Conservation (phyloP, 768 basidiomycete genomes). For the Macrolepiota albuminosa region DNA sequence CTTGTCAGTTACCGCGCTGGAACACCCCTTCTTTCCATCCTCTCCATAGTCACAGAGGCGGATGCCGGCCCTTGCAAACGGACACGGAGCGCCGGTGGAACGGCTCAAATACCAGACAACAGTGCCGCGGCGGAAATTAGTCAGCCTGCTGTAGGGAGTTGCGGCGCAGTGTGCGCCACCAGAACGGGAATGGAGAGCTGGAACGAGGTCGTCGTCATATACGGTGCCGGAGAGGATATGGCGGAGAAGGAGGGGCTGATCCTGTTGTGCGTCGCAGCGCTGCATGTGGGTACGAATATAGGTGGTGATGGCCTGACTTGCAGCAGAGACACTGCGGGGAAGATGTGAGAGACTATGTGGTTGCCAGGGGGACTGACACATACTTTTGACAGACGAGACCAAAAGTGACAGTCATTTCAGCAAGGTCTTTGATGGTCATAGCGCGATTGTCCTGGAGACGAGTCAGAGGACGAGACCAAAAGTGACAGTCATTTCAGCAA, state of each 20-base stretch:
- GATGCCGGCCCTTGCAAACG: constrained; percentile 71
- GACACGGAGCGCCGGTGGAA: constrained; percentile 71
- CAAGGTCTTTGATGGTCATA: constrained; percentile 84
- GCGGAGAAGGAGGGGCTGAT: constrained; percentile 68
- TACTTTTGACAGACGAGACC: constrained; percentile 78
- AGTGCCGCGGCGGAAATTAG: constrained; percentile 76
- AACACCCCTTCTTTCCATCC: constrained; percentile 34
- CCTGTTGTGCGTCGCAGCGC: constrained; percentile 67
- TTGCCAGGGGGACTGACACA: constrained; percentile 10
- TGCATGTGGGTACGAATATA: constrained; percentile 71
- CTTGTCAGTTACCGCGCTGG: constrained; percentile 18
- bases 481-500: constrained; percentile 63
- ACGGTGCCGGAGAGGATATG: constrained; percentile 69
- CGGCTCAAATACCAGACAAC: constrained; percentile 79
- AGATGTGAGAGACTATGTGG: constrained; percentile 1
- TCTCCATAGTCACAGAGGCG: constrained; percentile 64
- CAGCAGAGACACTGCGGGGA: constrained; percentile 59
- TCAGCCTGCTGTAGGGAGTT: constrained; percentile 40
- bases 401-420: constrained; percentile 59
- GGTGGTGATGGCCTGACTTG: constrained; percentile 79
- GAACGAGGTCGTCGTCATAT: constrained; percentile 68
- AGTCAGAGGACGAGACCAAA: constrained; percentile 68
- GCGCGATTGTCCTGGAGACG: no score
- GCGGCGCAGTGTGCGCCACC: constrained; percentile 57
- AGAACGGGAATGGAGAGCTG: constrained; percentile 63